A percentile compares a stretch with the other conserved stretches of the same genome.
Evolutionary conservation across 768 basidiomycete genomes (phyloP).

Genomic region (Tulasnella sp.): DNA sequence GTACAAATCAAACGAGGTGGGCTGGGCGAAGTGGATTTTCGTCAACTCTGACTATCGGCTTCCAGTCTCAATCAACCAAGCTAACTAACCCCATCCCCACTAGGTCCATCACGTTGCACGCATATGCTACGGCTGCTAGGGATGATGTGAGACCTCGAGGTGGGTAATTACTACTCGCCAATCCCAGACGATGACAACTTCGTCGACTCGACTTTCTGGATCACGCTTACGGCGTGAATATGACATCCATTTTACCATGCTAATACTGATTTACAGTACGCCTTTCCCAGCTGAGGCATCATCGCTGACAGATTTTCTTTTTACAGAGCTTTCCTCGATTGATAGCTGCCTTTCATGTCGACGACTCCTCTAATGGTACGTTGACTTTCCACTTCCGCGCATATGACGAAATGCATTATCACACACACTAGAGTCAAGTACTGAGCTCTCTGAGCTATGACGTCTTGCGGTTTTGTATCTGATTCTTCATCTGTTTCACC

Average conservation of each 20-base stretch:
- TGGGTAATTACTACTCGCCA: not conserved
- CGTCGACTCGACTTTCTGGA: not conserved
- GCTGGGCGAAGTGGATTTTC: slow-evolving; percentile 1
- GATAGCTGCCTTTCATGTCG: not conserved
- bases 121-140: not conserved
- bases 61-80: not conserved
- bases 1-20: not conserved
- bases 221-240: not conserved
- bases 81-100: not conserved
- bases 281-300: not conserved
- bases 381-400: not conserved
- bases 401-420: not conserved
- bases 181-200: not conserved
- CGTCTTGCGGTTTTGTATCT: slow-evolving; percentile 1
- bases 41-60: not conserved
- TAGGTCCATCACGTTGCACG: too few relatives aligned
- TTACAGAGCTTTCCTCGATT: not conserved
- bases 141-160: not conserved
- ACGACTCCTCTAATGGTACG: not conserved
- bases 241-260: not conserved
- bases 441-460: not conserved
- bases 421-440: slow-evolving; percentile 4
- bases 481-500: not conserved
- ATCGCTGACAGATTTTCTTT: not conserved
- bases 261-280: not conserved